Evolutionary conservation across 1,284 basidiomycete species (phyloP).

Genomic region (Ganoderma boninense): DNA sequence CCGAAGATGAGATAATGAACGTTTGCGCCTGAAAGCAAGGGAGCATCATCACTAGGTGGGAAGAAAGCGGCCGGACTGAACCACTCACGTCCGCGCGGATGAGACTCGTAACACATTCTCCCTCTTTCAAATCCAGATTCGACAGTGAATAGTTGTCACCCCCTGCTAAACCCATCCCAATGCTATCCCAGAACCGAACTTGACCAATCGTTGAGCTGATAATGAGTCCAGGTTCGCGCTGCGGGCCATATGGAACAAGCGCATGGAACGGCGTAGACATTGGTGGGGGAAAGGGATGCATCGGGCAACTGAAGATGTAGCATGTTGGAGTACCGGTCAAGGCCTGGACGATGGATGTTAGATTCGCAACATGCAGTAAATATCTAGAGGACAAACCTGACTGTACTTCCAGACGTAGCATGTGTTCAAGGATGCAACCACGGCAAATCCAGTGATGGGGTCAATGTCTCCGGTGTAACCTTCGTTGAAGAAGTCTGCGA

Average conservation of each 20-base stretch:
- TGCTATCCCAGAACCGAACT: slow-evolving; percentile 82
- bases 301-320: slow-evolving; percentile 81
- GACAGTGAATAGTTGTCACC: slow-evolving; percentile 70
- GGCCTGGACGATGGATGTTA: slow-evolving; percentile 49
- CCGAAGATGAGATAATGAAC: slow-evolving; percentile 73
- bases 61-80: not conserved
- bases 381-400: slow-evolving; percentile 51
- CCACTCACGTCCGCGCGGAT: slow-evolving; percentile 69
- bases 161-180: slow-evolving; percentile 83
- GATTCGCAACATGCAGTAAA: not conserved
- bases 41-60: not conserved
- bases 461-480: slow-evolving; percentile 77
- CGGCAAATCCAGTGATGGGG: slow-evolving; percentile 72
- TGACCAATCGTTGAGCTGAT: slow-evolving; percentile 70
- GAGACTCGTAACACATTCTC: slow-evolving; percentile 71
- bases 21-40: slow-evolving; percentile 58
- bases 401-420: slow-evolving; percentile 87
- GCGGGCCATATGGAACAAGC: slow-evolving; percentile 72
- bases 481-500: slow-evolving; percentile 71
- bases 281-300: slow-evolving; percentile 45
- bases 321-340: slow-evolving; percentile 76
- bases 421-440: slow-evolving; percentile 73
- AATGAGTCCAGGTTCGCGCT: slow-evolving; percentile 81
- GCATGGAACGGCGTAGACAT: slow-evolving; percentile 67
- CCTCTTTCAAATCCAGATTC: slow-evolving; percentile 58